phyloP scores from a whole-genome alignment of 2,329 filamentous ascomycete species.

The Phaeomoniella chlamydospora region DNA sequence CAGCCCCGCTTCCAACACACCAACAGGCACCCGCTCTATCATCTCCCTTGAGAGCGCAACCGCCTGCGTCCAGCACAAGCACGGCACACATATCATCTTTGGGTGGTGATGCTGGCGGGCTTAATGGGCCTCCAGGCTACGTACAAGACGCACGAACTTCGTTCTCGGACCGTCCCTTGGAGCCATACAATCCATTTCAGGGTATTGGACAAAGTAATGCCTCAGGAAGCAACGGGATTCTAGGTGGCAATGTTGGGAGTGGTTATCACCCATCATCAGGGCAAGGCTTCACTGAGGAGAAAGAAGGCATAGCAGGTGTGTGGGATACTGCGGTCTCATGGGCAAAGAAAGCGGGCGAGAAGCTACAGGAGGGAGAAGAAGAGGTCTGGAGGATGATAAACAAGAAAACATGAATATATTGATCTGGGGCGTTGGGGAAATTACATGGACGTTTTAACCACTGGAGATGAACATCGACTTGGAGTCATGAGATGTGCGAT shows the following conservation, averaged over 20 bases:
- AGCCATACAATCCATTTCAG: constrained; percentile 4
- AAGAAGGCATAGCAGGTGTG: constrained; percentile 15
- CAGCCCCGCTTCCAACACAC: constrained; percentile 1
- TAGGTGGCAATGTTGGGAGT: not conserved
- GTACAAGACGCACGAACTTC: constrained; percentile 12
- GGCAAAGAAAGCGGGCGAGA: constrained; percentile 12
- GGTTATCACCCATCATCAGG: constrained; percentile 3
- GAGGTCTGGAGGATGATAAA: constrained; percentile 25
- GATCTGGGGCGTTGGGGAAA: too few species aligned
- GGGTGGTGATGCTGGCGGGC: too few species aligned
- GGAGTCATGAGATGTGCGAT: too few species aligned
- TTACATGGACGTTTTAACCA: too few species aligned
- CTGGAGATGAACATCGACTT: too few species aligned
- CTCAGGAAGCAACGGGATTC: constrained; percentile 1
- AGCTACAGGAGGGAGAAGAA: constrained; percentile 32
- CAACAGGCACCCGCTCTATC: not conserved
- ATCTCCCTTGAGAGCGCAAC: not conserved
- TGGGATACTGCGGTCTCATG: constrained; percentile 13
- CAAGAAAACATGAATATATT: constrained; percentile 9
- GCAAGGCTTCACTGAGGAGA: constrained; percentile 39
- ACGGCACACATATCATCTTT: too few species aligned
- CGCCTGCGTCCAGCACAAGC: not conserved
- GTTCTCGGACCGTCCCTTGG: constrained; percentile 7
- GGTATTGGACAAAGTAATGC: constrained; percentile 1
- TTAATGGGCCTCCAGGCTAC: constrained; percentile 17